A percentile compares a stretch with the other conserved stretches of the same genome.
These are phyloP conservation scores for Saccharomycopsis malanga DNA, from an alignment of 805 yeast genomes.

Conservation along the genomic window DNA sequence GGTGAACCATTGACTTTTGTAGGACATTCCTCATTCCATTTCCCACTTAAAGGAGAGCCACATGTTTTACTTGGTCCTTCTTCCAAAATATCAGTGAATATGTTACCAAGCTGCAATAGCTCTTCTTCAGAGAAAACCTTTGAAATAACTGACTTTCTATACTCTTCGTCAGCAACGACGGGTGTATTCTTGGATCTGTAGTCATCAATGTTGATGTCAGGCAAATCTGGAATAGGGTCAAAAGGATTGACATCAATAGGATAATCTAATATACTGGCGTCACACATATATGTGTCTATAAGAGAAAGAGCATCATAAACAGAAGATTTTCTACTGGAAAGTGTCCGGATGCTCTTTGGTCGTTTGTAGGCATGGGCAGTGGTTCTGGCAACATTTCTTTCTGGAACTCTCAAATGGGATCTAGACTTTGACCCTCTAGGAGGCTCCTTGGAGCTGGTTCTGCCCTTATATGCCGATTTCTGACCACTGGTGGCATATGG, in stretches of 20 bases:
- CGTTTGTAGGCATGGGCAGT: not conserved
- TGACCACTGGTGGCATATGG: too few species aligned
- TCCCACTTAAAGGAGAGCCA: too few species aligned
- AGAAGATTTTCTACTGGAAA: constrained; percentile 6
- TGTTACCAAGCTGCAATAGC: constrained; percentile 12
- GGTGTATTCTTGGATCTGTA: not conserved
- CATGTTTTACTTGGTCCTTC: not conserved
- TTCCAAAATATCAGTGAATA: constrained; percentile 9
- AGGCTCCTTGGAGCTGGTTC: not conserved
- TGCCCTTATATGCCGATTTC: not conserved
- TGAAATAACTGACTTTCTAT: constrained; percentile 16
- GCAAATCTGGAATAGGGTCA: constrained; percentile 10
- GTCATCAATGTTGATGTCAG: constrained; percentile 3
- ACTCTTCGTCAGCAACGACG: not conserved
- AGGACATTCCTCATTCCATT: constrained; percentile 18
- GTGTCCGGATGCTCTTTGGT: constrained; percentile 4
- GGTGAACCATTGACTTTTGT: constrained; percentile 18
- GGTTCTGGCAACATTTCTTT: not conserved
- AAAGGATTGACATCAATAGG: constrained; percentile 14
- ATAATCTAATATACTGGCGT: constrained; percentile 5
- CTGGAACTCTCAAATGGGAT: not conserved
- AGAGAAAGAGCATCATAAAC: constrained; percentile 17
- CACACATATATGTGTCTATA: constrained; percentile 19
- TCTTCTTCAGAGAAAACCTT: constrained; percentile 20
- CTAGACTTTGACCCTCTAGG: not conserved